Evolutionary conservation across 1,284 basidiomycete species (phyloP).

Genomic region (Sporisorium sorghi): DNA sequence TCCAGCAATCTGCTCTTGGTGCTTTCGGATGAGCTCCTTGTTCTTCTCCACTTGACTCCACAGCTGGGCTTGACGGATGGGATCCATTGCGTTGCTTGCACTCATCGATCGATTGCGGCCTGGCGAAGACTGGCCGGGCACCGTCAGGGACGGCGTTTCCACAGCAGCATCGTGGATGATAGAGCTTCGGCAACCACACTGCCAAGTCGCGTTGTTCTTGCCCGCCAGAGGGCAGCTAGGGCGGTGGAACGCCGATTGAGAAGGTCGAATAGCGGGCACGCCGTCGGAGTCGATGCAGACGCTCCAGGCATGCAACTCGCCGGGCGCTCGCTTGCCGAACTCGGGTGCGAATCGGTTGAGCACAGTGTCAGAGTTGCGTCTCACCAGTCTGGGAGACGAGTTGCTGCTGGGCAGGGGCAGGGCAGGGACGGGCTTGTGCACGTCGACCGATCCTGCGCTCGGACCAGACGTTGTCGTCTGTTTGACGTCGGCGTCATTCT

Average conservation of each 20-base stretch:
- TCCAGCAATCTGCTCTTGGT: constrained; percentile 36
- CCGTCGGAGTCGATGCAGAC: constrained; percentile 39
- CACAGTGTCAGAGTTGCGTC: constrained; percentile 43
- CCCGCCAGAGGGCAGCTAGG: constrained; percentile 38
- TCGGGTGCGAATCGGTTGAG: constrained; percentile 22
- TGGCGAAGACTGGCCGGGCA: constrained; percentile 11
- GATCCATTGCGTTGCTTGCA: constrained; percentile 24
- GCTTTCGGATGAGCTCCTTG: constrained; percentile 37
- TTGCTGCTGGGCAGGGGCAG: background rate
- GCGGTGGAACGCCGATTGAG: constrained; percentile 41
- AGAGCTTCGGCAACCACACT: constrained; percentile 37
- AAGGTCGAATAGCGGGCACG: constrained; percentile 38
- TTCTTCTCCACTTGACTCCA: constrained; percentile 41
- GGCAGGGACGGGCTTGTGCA: constrained; percentile 20
- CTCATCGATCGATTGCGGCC: constrained; percentile 29
- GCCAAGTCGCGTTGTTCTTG: constrained; percentile 49
- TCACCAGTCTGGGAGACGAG: constrained; percentile 13
- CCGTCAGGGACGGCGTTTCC: constrained; percentile 2
- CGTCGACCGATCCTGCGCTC: background rate
- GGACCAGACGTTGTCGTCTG: background rate
- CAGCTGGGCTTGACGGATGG: constrained; percentile 29
- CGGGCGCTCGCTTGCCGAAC: constrained; percentile 30
- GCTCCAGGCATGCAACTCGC: constrained; percentile 51
- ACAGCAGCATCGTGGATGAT: background rate
- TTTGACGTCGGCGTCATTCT: background rate